phyloP scores from a whole-genome alignment of 2,329 filamentous ascomycete genomes.

The Fusarium torulosum region DNA sequence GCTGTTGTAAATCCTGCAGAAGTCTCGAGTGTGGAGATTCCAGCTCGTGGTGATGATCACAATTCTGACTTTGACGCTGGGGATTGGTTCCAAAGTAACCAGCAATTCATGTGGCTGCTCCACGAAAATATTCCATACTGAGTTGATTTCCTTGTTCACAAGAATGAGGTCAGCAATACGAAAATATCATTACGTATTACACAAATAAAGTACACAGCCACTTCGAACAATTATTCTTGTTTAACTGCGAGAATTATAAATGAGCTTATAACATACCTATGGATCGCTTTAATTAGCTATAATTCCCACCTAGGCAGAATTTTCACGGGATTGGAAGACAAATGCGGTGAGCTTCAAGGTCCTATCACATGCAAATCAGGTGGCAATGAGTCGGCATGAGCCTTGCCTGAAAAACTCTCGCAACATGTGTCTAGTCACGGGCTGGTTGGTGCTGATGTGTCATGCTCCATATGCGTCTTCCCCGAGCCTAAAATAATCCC shows the following conservation, averaged over 20 bases:
- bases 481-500: neutral
- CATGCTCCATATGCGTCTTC: neutral
- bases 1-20: neutral
- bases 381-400: neutral
- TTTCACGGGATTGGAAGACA: neutral
- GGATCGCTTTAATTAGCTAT: no score
- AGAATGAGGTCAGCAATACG: neutral
- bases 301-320: neutral
- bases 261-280: no score
- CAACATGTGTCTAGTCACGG: neutral
- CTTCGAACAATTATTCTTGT: no score
- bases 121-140: slow-evolving; percentile 28
- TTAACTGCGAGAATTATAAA: no score
- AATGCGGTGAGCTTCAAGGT: neutral
- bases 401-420: neutral
- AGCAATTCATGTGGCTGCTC: slow-evolving; percentile 35
- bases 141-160: neutral
- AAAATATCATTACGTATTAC: no score
- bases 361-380: slow-evolving; percentile 19
- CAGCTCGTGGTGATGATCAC: neutral
- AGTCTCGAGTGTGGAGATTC: neutral
- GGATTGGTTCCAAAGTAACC: slow-evolving; percentile 35
- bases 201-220: no score
- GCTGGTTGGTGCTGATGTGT: neutral
- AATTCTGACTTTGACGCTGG: slow-evolving; percentile 1